Evolutionary conservation across 2,329 filamentous ascomycete genomes (phyloP).

Genomic region (Metarhizium robertsii): DNA sequence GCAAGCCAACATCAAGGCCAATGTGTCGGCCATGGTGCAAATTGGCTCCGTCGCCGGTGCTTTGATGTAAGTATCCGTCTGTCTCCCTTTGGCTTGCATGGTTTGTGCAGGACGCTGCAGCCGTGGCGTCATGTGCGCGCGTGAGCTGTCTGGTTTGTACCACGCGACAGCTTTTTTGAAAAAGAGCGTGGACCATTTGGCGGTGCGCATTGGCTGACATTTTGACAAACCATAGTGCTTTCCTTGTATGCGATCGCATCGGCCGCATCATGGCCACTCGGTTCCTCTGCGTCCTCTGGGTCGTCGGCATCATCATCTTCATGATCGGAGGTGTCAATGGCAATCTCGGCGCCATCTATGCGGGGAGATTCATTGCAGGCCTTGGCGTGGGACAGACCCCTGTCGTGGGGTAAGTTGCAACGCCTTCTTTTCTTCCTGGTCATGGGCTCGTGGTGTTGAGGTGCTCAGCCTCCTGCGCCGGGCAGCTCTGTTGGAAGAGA

Average conservation of each 20-base stretch:
- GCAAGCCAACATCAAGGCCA: conserved; percentile 61
- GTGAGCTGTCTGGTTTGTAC: background rate
- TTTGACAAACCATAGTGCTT: conserved; percentile 33
- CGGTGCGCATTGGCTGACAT: background rate
- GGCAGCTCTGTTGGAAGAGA: too few species aligned
- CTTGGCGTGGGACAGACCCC: conserved; percentile 58
- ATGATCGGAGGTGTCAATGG: conserved; percentile 42
- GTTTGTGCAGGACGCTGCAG: background rate
- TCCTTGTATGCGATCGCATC: conserved; percentile 48
- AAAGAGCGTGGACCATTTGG: too few species aligned
- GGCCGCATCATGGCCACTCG: conserved; percentile 55
- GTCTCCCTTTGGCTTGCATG: too few species aligned
- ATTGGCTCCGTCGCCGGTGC: conserved; percentile 66
- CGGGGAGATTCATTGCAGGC: conserved; percentile 57
- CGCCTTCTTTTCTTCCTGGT: background rate
- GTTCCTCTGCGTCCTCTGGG: conserved; percentile 47
- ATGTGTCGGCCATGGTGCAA: conserved; percentile 76
- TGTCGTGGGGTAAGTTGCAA: conserved; percentile 41
- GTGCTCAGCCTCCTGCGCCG: background rate
- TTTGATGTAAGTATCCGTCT: conserved; percentile 33
- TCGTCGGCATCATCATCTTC: conserved; percentile 48
- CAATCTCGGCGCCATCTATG: conserved; percentile 48
- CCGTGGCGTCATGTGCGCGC: background rate
- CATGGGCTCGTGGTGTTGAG: background rate
- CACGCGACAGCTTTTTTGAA: too few species aligned